phyloP scores from a whole-genome alignment of 345 rosid species.

The Trapa incisa region DNA sequence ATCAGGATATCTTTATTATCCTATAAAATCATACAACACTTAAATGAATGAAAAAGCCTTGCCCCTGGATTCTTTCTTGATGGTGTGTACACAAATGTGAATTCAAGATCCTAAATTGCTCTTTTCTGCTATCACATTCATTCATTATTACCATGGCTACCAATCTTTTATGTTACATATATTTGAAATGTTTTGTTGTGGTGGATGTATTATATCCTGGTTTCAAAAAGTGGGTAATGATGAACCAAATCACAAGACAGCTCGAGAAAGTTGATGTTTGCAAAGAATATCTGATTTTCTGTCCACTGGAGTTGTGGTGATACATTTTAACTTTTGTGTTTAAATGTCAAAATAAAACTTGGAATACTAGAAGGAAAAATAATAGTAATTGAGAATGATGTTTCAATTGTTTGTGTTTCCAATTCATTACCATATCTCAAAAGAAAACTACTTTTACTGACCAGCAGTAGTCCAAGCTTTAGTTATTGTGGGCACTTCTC shows the following conservation, averaged over 20 bases:
- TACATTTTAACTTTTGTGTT: background rate
- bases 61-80: background rate
- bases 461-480: no score
- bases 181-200: background rate
- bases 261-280: constrained; percentile 77
- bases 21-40: background rate
- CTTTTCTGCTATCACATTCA: background rate
- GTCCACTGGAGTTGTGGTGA: constrained; percentile 66
- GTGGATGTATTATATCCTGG: background rate
- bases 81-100: background rate
- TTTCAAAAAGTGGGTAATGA: constrained; percentile 98
- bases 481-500: no score
- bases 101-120: background rate
- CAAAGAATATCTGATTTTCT: constrained; percentile 60
- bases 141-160: background rate
- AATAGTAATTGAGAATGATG: background rate
- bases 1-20: background rate
- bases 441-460: background rate
- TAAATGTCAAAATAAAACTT: background rate
- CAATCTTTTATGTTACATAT: background rate
- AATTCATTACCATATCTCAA: background rate
- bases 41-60: background rate
- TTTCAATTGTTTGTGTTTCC: background rate
- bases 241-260: constrained; percentile 87
- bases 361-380: background rate